Conservation (phyloP, 345 rosid species). For the Sonneratia caseolaris region DNA sequence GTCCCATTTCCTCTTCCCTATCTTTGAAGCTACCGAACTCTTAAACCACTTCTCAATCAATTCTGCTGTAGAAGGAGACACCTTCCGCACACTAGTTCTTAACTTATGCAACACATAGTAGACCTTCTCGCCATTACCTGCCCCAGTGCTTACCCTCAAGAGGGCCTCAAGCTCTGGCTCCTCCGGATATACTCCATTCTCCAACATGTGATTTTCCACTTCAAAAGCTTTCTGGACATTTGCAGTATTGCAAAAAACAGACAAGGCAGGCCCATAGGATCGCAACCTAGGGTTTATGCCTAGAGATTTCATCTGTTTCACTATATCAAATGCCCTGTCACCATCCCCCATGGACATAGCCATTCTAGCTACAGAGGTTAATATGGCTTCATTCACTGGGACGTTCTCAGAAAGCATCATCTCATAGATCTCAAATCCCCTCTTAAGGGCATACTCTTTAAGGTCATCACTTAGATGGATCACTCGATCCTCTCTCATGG, state of each 20-base stretch:
- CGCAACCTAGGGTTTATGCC: constrained; percentile 51
- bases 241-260: constrained; percentile 32
- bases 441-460: constrained; percentile 40
- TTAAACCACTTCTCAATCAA: constrained; percentile 45
- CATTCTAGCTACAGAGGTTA: constrained; percentile 62
- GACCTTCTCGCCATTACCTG: constrained; percentile 47
- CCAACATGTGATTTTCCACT: constrained; percentile 57
- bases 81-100: constrained; percentile 38
- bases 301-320: constrained; percentile 45
- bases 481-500: constrained; percentile 10
- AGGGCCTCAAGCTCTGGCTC: constrained; percentile 59
- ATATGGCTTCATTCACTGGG: constrained; percentile 47
- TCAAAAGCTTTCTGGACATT: constrained; percentile 40
- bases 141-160: constrained; percentile 35
- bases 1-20: constrained; percentile 44
- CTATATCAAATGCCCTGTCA: constrained; percentile 61
- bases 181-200: constrained; percentile 52
- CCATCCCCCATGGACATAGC: constrained; percentile 51
- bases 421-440: constrained; percentile 49
- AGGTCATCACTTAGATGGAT: constrained; percentile 34
- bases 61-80: constrained; percentile 38
- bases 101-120: constrained; percentile 55
- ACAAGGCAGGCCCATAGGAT: constrained; percentile 59
- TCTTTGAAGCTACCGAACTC: constrained; percentile 34
- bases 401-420: constrained; percentile 35